phyloP scores from a whole-genome alignment of 768 basidiomycete species.

The Amanita subjunquillea region DNA sequence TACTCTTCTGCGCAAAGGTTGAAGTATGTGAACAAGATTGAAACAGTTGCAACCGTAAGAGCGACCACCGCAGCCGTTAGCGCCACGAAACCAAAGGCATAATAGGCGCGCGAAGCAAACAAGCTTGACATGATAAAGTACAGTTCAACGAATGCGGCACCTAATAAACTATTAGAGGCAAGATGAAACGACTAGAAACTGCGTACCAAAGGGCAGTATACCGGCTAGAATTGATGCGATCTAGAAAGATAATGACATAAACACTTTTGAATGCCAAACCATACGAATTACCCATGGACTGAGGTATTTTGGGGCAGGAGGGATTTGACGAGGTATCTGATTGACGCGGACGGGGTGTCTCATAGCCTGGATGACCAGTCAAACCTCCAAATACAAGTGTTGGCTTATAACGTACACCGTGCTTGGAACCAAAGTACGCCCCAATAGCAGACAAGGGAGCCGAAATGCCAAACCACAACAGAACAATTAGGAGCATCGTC shows the following conservation, averaged over 20 bases:
- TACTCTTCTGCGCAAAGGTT: constrained; percentile 92
- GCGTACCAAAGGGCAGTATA: constrained; percentile 79
- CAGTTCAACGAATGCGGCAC: constrained; percentile 91
- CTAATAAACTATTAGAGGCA: constrained; percentile 23
- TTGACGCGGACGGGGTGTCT: constrained; percentile 84
- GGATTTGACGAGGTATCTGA: constrained; percentile 93
- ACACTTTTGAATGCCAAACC: background rate
- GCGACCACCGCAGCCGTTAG: constrained; percentile 76
- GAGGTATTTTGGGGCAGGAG: constrained; percentile 78
- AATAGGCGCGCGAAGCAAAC: constrained; percentile 88
- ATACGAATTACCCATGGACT: constrained; percentile 54
- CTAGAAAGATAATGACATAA: constrained; percentile 19
- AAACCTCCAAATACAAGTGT: background rate
- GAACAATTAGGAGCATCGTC: constrained; percentile 74
- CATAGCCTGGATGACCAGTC: constrained; percentile 37
- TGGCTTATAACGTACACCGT: constrained; percentile 50
- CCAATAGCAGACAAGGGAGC: constrained; percentile 83
- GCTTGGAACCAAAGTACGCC: constrained; percentile 76
- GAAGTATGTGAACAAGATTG: constrained; percentile 87
- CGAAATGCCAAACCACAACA: constrained; percentile 92
- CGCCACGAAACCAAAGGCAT: constrained; percentile 93
- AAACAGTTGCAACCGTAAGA: constrained; percentile 84
- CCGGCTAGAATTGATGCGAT: constrained; percentile 76
- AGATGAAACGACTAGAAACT: background rate
- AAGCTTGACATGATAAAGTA: constrained; percentile 88